Evolutionary conservation across 192 early-diverging fungal genomes (phyloP), one percentile per base, ranked within the genome.

Genomic region (Coemansia sp.): DNA sequence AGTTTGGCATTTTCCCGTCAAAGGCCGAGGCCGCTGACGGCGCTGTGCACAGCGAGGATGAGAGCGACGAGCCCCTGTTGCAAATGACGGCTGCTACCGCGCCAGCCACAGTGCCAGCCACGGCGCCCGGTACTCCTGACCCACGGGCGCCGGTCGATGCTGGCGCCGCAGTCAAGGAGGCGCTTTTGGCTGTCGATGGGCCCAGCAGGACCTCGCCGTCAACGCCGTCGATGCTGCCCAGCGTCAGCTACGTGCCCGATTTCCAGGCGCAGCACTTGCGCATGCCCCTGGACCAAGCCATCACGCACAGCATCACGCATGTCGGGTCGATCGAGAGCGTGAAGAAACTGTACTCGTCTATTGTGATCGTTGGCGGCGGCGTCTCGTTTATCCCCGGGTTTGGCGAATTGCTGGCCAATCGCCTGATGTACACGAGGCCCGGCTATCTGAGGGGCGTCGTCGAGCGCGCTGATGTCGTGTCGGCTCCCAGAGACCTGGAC

Each of bases 351-450:
- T 93, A 90, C 77, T 83, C 86, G 2, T 90, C 87, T 21, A 91
- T 96, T 32, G 86, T 96, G 30, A 59, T 96, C n/a, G 91, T 94
- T 14, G 95, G 95, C 8, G 94, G 94, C 35, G 94, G 94, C 23
- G 89, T 88, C 9, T 68, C 79, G 14, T 86, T 89, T 70, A 86
- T 92, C 39, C 77, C 87, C 2, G 89, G 88, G 4, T 88, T 96
- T 59, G 66, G 62, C 46, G 67, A 74, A 2, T 40, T 84, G 52
- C 60, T 84, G 53, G 61, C 75, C 8, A 77, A 63, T 47, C 57
- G 75, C 28, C 52, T 81, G 3, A 70, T 77, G 69, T 64, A 85
- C 33, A 53, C 70, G 44, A 75, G 72, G 7, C 71, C 85, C 14
- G 65, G 61, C 13, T 77, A 62, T 17, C 47, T 80, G 49, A 69